Evolutionary conservation across 2,329 filamentous ascomycete genomes (phyloP).

Genomic region (Drechmeria coniospora): DNA sequence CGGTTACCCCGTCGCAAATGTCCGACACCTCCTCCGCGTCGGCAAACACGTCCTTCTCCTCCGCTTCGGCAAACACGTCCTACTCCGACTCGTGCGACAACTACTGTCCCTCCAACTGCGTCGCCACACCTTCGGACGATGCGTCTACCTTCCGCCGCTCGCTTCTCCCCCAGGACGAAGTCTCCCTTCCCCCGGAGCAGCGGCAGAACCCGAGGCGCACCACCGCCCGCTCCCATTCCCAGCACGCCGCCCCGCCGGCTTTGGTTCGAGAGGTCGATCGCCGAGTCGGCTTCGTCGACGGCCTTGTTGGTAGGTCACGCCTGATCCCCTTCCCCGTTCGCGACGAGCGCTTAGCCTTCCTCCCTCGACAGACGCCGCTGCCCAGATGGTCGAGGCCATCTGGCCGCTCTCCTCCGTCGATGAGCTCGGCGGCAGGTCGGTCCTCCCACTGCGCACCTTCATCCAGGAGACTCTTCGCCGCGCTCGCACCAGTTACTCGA

Average conservation of each 20-base stretch:
- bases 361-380: slow-evolving; percentile 64
- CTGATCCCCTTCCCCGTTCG: slow-evolving; percentile 5
- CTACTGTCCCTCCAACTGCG: slow-evolving; percentile 19
- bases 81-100: slow-evolving; percentile 34
- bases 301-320: slow-evolving; percentile 77
- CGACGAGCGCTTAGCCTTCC: slow-evolving; percentile 22
- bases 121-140: slow-evolving; percentile 8
- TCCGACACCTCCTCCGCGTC: slow-evolving; percentile 57
- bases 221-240: slow-evolving; percentile 35
- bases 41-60: slow-evolving; percentile 50
- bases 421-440: slow-evolving; percentile 57
- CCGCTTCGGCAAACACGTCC: slow-evolving; percentile 44
- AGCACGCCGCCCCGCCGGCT: slow-evolving; percentile 51
- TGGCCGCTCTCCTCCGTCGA: slow-evolving; percentile 82
- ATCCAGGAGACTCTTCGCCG: slow-evolving; percentile 94
- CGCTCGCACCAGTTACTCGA: slow-evolving; percentile 94
- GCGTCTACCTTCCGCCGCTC: slow-evolving; percentile 10
- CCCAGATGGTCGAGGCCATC: slow-evolving; percentile 92
- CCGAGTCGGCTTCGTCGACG: slow-evolving; percentile 91
- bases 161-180: slow-evolving; percentile 17
- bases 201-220: slow-evolving; percentile 49
- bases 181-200: slow-evolving; percentile 39
- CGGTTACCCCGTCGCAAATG: too few relatives aligned
- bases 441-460: slow-evolving; percentile 83
- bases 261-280: slow-evolving; percentile 79